Base-by-base conservation (phyloP, 441 rosid species). In the Pelargonium citronellum region DNA sequence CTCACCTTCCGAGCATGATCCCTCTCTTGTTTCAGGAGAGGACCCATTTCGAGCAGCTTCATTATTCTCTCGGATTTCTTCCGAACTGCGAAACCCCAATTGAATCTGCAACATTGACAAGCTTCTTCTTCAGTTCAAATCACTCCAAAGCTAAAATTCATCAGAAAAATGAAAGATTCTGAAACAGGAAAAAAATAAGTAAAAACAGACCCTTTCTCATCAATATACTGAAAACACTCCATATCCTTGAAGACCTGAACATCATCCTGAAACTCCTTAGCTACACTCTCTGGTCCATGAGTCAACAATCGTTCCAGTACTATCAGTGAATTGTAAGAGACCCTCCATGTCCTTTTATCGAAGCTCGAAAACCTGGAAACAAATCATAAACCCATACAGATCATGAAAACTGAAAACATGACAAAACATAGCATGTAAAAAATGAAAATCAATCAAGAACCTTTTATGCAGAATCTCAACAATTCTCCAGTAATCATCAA, bases 251-350 rank as follows among this genome's bases (percentile, higher is more conserved):
- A 85, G 43, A 83, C 82, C 64, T 82, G 84, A 70, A 17, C 81
- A 71, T 90, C 92, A 49, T 64, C 64, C 75, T 86, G 92, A 69
- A 94, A 91, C 80, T 91, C 98, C 57, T 82, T 82, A 1, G 91
- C 85, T 12, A 84, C 89, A 68, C 98, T 94, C 71, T 88, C 98
- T 0, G 97, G 98, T 71, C 98, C 98, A 69, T 91, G 98, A 77
- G 96, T 90, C 80, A 94, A 73, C 73, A 90, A 79, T 77, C 80
- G 93, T 22, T 94, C 97, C 68, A 94, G 86, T 34, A 94, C 83
- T 69, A 86, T 78, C 64, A 90, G 79, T 39, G 92, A 85, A 79
- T 90, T 87, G 76, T 91, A 89, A 70, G 94, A 85, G 22, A 75
- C 80, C 76, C 96, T 86, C 98, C 98, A 94, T 37, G 76, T 87